A percentile compares a stretch with the other conserved stretches of the same genome.
These are phyloP conservation scores for Didymella segeticola DNA, from an alignment of 2,329 filamentous ascomycete species.

Conservation along the genomic window DNA sequence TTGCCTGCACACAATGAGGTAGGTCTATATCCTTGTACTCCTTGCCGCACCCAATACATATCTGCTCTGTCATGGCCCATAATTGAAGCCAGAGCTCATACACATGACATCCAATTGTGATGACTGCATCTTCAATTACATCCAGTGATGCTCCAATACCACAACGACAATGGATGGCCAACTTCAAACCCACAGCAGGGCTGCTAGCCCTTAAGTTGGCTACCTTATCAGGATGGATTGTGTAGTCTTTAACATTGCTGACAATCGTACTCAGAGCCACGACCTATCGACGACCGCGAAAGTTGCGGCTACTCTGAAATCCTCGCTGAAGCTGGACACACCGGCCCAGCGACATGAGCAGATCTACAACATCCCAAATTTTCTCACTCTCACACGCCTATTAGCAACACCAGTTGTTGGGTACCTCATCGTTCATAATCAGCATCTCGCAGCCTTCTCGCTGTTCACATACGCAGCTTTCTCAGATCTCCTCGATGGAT, in stretches of 20 bases:
- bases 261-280: conserved; percentile 6
- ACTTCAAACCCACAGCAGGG: no score
- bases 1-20: conserved; percentile 20
- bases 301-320: conserved; percentile 37
- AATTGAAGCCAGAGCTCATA: background rate
- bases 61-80: background rate
- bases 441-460: conserved; percentile 77
- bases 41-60: no score
- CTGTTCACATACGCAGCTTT: conserved; percentile 93
- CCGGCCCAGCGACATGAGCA: conserved; percentile 66
- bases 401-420: conserved; percentile 83
- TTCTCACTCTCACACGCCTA: conserved; percentile 87
- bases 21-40: conserved; percentile 6
- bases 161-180: background rate
- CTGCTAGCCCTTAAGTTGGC: background rate
- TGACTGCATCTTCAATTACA: background rate
- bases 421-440: conserved; percentile 84
- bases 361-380: conserved; percentile 95
- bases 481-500: conserved; percentile 92
- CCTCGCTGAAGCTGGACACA: conserved; percentile 33
- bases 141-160: background rate
- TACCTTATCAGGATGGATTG: background rate
- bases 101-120: background rate
- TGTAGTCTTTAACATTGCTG: background rate
- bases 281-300: conserved; percentile 24